Evolutionary conservation across 192 early-diverging fungal genomes (phyloP).

Genomic region (Funneliformis geosporum): DNA sequence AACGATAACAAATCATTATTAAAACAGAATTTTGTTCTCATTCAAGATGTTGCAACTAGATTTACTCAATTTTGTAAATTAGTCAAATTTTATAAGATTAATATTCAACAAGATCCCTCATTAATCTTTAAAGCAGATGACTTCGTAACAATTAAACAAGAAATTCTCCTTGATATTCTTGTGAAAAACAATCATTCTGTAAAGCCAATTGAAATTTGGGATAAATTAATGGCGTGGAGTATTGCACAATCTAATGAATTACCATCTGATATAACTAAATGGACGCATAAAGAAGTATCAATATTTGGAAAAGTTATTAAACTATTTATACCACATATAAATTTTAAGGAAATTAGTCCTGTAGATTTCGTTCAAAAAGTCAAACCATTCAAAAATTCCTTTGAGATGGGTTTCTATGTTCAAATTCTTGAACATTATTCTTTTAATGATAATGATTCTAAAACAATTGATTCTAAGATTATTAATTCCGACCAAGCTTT

Average conservation of each 20-base stretch:
- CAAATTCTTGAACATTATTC: neutral
- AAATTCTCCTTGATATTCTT: neutral
- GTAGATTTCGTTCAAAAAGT: neutral
- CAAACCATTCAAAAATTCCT: neutral
- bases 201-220: neutral
- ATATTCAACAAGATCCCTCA: neutral
- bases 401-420: neutral
- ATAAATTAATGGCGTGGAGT: neutral
- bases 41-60: neutral
- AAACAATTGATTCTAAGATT: neutral
- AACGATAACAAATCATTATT: neutral
- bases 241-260: neutral
- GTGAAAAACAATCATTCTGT: neutral
- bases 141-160: neutral
- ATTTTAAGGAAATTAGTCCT: neutral
- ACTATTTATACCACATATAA: neutral
- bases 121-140: neutral
- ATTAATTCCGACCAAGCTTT: neutral
- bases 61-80: neutral
- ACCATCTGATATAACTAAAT: neutral
- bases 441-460: neutral
- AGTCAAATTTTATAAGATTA: neutral
- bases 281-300: neutral
- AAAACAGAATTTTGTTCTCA: neutral
- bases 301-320: neutral